A percentile compares a stretch with the other conserved stretches of the same genome.
These are phyloP conservation scores for Astragalus membranaceus DNA, from an alignment of 306 rosid species.

Conservation along the genomic window DNA sequence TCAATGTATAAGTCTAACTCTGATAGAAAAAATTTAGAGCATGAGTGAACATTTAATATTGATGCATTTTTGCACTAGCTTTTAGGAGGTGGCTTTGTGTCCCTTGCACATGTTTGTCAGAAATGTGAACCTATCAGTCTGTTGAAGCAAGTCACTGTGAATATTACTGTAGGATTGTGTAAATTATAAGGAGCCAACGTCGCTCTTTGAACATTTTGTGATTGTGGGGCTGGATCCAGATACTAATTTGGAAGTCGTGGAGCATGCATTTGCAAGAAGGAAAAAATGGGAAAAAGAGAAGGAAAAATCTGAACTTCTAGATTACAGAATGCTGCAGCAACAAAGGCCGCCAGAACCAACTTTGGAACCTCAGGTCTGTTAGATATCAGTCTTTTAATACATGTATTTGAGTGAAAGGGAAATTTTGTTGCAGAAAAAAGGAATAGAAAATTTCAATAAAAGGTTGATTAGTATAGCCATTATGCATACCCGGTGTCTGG, in stretches of 20 bases:
- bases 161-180: slow-evolving; percentile 52
- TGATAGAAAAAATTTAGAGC: background rate
- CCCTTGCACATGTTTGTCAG: slow-evolving; percentile 20
- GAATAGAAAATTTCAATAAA: too few relatives aligned
- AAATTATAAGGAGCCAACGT: slow-evolving; percentile 63
- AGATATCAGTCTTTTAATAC: slow-evolving; percentile 12
- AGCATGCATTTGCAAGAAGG: slow-evolving; percentile 59
- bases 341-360: slow-evolving; percentile 44
- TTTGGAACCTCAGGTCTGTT: slow-evolving; percentile 88
- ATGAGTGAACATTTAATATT: background rate
- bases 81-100: slow-evolving; percentile 17
- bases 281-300: slow-evolving; percentile 64
- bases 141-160: slow-evolving; percentile 26
- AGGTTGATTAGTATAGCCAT: background rate
- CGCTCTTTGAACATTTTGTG: slow-evolving; percentile 89
- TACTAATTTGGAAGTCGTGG: slow-evolving; percentile 65
- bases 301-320: slow-evolving; percentile 36
- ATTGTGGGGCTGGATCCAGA: slow-evolving; percentile 91
- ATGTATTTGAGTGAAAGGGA: background rate
- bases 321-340: slow-evolving; percentile 39
- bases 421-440: background rate
- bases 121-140: slow-evolving; percentile 19
- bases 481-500: background rate
- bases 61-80: background rate
- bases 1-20: background rate